Conservation (phyloP, 2,329 filamentous ascomycete species). For the Coniochaeta sp. region DNA sequence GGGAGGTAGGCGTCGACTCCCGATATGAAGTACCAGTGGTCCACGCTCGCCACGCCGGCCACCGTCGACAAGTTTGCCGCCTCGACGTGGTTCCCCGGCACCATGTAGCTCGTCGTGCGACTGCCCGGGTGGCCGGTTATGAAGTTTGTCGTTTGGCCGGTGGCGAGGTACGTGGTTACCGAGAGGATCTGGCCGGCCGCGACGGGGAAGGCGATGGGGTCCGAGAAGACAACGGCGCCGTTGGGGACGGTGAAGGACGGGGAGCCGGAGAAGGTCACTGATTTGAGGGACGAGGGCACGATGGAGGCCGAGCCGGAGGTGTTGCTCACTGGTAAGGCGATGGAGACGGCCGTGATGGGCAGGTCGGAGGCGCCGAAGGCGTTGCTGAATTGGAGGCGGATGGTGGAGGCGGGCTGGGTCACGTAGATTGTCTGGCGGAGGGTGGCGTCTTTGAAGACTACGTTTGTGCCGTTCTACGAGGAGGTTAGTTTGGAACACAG, state of each 20-base stretch:
- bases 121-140: constrained; percentile 58
- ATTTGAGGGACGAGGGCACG: constrained; percentile 35
- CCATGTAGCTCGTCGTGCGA: constrained; percentile 49
- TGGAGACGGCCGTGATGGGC: constrained; percentile 46
- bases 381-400: constrained; percentile 56
- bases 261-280: constrained; percentile 49
- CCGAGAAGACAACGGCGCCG: constrained; percentile 50
- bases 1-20: constrained; percentile 48
- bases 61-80: constrained; percentile 29
- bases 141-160: constrained; percentile 44
- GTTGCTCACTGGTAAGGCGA: constrained; percentile 46
- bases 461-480: constrained; percentile 39
- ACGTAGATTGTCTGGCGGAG: constrained; percentile 56
- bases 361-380: constrained; percentile 52
- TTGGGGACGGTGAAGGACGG: constrained; percentile 42
- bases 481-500: constrained; percentile 11
- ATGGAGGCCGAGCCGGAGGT: constrained; percentile 43
- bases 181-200: constrained; percentile 40
- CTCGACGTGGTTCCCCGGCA: constrained; percentile 41
- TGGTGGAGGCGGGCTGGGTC: constrained; percentile 41
- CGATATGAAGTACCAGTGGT: constrained; percentile 54
- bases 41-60: constrained; percentile 17
- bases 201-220: constrained; percentile 46
- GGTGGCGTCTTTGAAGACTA: constrained; percentile 51
- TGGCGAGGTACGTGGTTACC: constrained; percentile 50